phyloP scores from a whole-genome alignment of 495 filamentous ascomycete species.

The Penicillium flavigenum region DNA sequence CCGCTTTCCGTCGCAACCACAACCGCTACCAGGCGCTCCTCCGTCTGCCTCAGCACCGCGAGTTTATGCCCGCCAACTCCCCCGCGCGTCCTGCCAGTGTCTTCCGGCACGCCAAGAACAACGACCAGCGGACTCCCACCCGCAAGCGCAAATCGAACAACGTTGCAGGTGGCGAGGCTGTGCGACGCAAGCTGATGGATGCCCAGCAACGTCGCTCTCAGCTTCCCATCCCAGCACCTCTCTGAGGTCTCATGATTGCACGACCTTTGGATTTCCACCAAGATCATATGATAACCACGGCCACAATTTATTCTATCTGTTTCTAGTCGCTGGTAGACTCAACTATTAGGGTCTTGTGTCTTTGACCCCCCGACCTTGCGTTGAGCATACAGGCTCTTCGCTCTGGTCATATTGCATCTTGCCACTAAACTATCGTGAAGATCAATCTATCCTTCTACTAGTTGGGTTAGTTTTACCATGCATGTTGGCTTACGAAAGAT shows the following conservation, averaged over 20 bases:
- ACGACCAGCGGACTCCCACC: constrained; percentile 45
- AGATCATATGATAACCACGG: constrained; percentile 33
- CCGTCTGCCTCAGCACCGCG: constrained; percentile 57
- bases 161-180: constrained; percentile 43
- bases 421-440: background rate
- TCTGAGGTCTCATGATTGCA: constrained; percentile 20
- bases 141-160: constrained; percentile 45
- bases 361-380: background rate
- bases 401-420: constrained; percentile 5
- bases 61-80: constrained; percentile 52
- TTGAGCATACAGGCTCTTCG: constrained; percentile 7
- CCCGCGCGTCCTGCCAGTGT: constrained; percentile 47
- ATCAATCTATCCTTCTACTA: background rate
- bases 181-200: constrained; percentile 51
- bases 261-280: constrained; percentile 26
- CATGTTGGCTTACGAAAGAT: constrained; percentile 15
- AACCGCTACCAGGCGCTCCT: constrained; percentile 67
- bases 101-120: constrained; percentile 46
- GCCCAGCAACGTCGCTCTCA: constrained; percentile 28
- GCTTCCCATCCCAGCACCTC: constrained; percentile 1
- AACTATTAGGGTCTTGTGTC: constrained; percentile 10
- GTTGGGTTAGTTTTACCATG: background rate
- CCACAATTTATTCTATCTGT: constrained; percentile 20
- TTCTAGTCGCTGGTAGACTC: constrained; percentile 32
- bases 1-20: constrained; percentile 77